These are phyloP conservation scores for Xylaria sp. DNA, from an alignment of 2,329 filamentous ascomycete genomes.

Conservation along the genomic window DNA sequence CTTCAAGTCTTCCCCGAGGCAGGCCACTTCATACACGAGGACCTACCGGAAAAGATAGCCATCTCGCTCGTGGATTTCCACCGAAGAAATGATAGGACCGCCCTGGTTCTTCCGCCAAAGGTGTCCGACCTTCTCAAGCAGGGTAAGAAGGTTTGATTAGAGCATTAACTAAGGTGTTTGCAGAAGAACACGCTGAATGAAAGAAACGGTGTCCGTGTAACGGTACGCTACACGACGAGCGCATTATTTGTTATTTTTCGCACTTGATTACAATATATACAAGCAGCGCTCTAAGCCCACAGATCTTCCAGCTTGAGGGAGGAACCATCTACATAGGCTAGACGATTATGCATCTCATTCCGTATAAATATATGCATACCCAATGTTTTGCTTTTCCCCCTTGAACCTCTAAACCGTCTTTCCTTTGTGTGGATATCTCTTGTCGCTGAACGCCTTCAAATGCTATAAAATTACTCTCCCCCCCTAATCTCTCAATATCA, in stretches of 20 bases:
- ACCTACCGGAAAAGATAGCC: constrained; percentile 90
- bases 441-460: constrained; percentile 43
- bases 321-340: not conserved
- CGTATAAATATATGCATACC: constrained; percentile 24
- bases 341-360: constrained; percentile 8
- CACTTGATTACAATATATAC: constrained; percentile 13
- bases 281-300: not conserved
- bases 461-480: constrained; percentile 34
- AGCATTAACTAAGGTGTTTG: not conserved
- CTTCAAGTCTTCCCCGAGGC: constrained; percentile 94
- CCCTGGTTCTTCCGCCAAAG: constrained; percentile 89
- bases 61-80: constrained; percentile 90
- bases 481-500: not conserved
- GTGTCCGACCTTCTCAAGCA: constrained; percentile 78
- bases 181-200: not conserved
- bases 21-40: constrained; percentile 96
- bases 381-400: constrained; percentile 3
- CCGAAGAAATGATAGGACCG: constrained; percentile 86
- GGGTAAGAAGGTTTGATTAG: constrained; percentile 64
- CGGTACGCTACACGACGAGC: not conserved
- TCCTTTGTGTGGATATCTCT: constrained; percentile 31
- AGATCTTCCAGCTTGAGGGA: not conserved
- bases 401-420: constrained; percentile 14
- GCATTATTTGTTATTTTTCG: not conserved
- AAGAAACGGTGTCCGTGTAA: constrained; percentile 6